Evolutionary conservation across 345 rosid species (phyloP).

Genomic region (Ceriops zippeliana): DNA sequence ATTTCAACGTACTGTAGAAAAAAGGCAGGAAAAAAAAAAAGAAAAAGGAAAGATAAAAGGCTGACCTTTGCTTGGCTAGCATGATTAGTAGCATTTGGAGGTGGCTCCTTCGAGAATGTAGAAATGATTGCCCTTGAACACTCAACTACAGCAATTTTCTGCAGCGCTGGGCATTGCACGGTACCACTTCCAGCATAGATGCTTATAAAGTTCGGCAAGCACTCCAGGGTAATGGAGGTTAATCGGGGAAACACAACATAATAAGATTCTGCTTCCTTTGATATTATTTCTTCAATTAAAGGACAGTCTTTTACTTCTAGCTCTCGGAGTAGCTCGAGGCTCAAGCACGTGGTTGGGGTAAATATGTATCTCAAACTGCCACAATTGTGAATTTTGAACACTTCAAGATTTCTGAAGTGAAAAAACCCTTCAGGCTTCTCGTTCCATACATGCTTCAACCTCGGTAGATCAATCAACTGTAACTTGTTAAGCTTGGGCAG

Average conservation of each 20-base stretch:
- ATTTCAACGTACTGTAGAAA: too few relatives aligned
- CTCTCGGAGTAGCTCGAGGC: not conserved
- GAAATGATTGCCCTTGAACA: too few relatives aligned
- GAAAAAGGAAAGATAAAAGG: too few relatives aligned
- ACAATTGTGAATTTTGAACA: slow-evolving; percentile 6
- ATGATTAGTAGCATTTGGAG: too few relatives aligned
- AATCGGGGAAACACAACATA: slow-evolving; percentile 8
- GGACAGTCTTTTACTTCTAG: slow-evolving; percentile 4
- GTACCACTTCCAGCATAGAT: too few relatives aligned
- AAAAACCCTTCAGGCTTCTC: not conserved
- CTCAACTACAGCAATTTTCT: too few relatives aligned
- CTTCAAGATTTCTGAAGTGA: not conserved
- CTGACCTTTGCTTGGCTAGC: too few relatives aligned
- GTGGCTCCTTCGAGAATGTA: too few relatives aligned
- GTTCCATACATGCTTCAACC: not conserved
- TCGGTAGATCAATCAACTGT: slow-evolving; percentile 7
- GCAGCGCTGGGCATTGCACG: too few relatives aligned
- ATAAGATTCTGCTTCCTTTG: not conserved
- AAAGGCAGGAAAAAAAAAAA: too few relatives aligned
- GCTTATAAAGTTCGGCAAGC: too few relatives aligned
- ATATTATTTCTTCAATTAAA: not conserved
- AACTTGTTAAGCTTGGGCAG: not conserved
- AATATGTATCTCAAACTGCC: slow-evolving; percentile 8
- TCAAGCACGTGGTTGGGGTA: not conserved
- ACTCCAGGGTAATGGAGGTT: too few relatives aligned